These are phyloP conservation scores for Neurospora sp. DNA, from an alignment of 495 filamentous ascomycete genomes.

Conservation along the genomic window DNA sequence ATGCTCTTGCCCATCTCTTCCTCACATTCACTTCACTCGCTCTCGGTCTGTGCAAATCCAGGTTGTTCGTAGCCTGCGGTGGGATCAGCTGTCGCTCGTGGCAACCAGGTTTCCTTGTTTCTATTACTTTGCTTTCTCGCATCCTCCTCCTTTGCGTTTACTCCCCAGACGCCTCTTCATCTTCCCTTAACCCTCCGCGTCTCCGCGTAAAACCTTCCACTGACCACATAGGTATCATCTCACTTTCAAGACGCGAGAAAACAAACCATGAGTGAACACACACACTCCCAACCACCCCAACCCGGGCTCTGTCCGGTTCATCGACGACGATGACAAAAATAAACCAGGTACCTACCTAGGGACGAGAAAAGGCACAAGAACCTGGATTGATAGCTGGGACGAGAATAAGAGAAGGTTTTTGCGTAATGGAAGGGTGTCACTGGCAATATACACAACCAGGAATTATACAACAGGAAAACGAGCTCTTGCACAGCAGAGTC, in stretches of 20 bases:
- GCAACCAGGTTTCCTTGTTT: neutral
- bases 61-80: neutral
- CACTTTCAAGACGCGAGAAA: neutral
- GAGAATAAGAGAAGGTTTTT: neutral
- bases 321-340: neutral
- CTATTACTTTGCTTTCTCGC: neutral
- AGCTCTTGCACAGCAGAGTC: no score
- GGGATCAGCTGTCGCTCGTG: neutral
- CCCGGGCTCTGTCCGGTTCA: neutral
- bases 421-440: neutral
- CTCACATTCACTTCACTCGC: neutral
- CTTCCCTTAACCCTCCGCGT: neutral
- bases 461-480: neutral
- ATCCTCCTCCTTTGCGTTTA: neutral
- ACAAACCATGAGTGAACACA: neutral
- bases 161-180: neutral
- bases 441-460: neutral
- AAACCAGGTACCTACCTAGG: neutral
- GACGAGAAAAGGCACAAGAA: neutral
- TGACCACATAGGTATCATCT: neutral
- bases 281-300: neutral
- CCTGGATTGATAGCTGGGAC: neutral
- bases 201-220: neutral
- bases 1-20: neutral
- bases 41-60: neutral